Conservation (phyloP, 345 rosid species). For the Populus euphratica region DNA sequence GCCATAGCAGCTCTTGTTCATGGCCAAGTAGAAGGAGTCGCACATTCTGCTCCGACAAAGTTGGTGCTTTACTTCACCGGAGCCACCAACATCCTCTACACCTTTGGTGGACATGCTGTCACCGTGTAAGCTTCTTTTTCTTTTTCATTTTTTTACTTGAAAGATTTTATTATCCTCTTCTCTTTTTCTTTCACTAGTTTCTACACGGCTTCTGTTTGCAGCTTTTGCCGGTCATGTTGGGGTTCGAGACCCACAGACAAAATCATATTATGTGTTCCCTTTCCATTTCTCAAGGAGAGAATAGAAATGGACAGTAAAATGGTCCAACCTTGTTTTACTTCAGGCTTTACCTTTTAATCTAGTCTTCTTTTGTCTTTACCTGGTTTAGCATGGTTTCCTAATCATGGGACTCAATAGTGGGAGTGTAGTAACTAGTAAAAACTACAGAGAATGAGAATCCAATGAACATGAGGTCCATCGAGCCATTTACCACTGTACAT, state of each 20-base stretch:
- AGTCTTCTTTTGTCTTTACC: conserved; percentile 18
- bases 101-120: conserved; percentile 99
- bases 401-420: conserved; percentile 11
- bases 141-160: background rate
- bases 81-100: conserved; percentile 94
- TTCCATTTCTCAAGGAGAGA: conserved; percentile 14
- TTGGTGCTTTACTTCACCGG: conserved; percentile 95
- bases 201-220: conserved; percentile 77
- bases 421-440: background rate
- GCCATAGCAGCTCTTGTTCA: conserved; percentile 71
- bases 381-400: conserved; percentile 6
- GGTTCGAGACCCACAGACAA: conserved; percentile 45
- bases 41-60: conserved; percentile 73
- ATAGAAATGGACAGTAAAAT: conserved; percentile 22
- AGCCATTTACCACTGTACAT: background rate
- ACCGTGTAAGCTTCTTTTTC: conserved; percentile 68
- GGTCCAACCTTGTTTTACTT: conserved; percentile 8
- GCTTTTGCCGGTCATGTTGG: conserved; percentile 75
- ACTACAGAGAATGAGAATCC: background rate
- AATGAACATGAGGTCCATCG: conserved; percentile 6
- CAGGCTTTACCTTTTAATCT: conserved; percentile 2
- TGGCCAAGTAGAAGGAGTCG: conserved; percentile 76
- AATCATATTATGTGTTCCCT: conserved; percentile 25
- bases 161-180: background rate
- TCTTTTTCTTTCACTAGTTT: conserved; percentile 22